Percentiles rank a stretch among this genome's conserved stretches.
Evolutionary conservation across 192 early-diverging fungal species (phyloP).

Genomic region (Funneliformis mosseae): DNA sequence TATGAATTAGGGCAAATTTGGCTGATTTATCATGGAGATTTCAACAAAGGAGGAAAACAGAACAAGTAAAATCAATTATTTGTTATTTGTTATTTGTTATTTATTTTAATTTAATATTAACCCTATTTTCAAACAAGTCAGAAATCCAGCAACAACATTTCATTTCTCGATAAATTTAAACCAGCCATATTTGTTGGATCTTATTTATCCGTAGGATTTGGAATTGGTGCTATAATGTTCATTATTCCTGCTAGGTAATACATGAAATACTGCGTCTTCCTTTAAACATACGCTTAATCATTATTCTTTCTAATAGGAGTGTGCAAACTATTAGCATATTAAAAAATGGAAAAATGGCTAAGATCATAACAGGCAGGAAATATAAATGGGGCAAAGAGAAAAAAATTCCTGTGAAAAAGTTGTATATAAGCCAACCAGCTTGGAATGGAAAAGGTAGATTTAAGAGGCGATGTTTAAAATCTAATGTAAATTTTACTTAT

Average conservation of each 20-base stretch:
- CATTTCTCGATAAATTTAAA: not conserved
- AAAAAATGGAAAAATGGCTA: conserved; percentile 3
- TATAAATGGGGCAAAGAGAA: not conserved
- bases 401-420: not conserved
- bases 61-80: not conserved
- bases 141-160: not conserved
- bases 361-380: conserved; percentile 14
- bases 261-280: not conserved
- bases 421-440: not conserved
- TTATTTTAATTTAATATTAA: not conserved
- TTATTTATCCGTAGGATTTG: not conserved
- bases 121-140: not conserved
- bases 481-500: not conserved
- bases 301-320: not conserved
- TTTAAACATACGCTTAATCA: not conserved
- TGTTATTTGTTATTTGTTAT: not conserved
- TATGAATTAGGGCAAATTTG: conserved; percentile 6
- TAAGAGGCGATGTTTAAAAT: not conserved
- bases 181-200: not conserved
- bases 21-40: conserved; percentile 20
- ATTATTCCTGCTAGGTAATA: conserved; percentile 20
- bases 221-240: not conserved
- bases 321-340: not conserved
- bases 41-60: not conserved
- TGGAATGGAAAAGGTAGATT: not conserved